Base-by-base conservation (phyloP, 345 rosid genomes). In the Conringia planisiliqua region DNA sequence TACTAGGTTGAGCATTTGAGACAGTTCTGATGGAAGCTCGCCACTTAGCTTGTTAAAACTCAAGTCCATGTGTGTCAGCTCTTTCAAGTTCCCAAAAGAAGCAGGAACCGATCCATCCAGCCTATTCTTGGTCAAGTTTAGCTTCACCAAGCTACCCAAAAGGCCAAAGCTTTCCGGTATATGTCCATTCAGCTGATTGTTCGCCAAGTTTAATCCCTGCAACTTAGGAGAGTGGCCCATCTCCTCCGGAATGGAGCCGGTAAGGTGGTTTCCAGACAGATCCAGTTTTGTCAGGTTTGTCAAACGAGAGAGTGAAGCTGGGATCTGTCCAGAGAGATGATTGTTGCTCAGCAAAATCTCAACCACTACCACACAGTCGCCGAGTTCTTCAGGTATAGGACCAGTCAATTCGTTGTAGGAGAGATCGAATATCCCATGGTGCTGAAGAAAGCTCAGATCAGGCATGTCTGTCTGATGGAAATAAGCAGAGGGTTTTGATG, bases 161-260 rank as follows among this genome's bases (percentile, higher is more conserved):
- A 39, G 54, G 6, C 97, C 91, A 54, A 95, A 86, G 62, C 85
- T 82, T 68, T 77, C 85, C 1, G 99, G 99, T 62, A 95, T 81
- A 56, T 74, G 59, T 17, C 99, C 97, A 9, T 70, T 43, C 55
- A 95, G 92, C 57, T 70, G 86, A 82, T 95, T 92, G 42, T 83
- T 84, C 26, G 86, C 96, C 81, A 92, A 68, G 80, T 85, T 86
- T 47, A 95, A 59, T 59, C 96, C 99, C 80, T 95, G 99, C 36
- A 95, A 86, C 85, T 82, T 90, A 44, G 56, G 79, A 60, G 85
- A 82, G 64, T 77, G 79, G 6, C 96, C 89, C 3, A 92, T 68
- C 63, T 84, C 86, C 1, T 72, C 60, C 1, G 98, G 96, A 59
- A 95, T 85, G n/a, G 83, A 66, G 33, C 98, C 96, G 0, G 81